These are phyloP conservation scores for Fusarium liriodendri DNA, from an alignment of 2,329 filamentous ascomycete species.

Conservation along the genomic window DNA sequence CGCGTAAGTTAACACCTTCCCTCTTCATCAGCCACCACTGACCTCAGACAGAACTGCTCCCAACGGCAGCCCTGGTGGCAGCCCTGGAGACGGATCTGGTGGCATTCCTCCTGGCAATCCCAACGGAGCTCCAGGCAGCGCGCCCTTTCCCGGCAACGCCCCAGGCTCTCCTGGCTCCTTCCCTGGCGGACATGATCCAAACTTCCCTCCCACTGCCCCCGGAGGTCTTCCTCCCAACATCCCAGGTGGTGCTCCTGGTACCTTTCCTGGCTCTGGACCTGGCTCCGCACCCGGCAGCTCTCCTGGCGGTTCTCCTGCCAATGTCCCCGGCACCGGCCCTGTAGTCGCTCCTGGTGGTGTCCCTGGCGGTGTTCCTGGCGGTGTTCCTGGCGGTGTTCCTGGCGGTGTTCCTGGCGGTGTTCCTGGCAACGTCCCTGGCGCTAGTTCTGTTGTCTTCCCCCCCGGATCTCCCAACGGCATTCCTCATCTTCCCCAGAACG, in stretches of 20 bases:
- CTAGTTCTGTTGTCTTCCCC: constrained; percentile 6
- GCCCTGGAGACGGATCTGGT: constrained; percentile 17
- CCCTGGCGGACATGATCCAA: constrained; percentile 21
- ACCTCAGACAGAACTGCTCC: constrained; percentile 23
- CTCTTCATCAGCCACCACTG: constrained; percentile 9
- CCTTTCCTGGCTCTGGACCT: constrained; percentile 4
- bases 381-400: too few species aligned
- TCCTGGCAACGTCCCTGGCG: not conserved
- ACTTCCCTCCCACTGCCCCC: constrained; percentile 19
- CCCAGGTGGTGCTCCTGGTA: constrained; percentile 18
- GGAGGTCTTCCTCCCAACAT: constrained; percentile 20
- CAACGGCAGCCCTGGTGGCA: constrained; percentile 17
- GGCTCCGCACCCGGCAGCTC: constrained; percentile 11
- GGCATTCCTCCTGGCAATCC: constrained; percentile 24
- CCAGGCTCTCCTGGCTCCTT: constrained; percentile 31
- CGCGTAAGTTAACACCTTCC: constrained; percentile 43
- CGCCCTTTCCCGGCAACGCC: constrained; percentile 17
- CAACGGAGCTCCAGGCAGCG: constrained; percentile 24
- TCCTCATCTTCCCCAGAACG: constrained; percentile 1
- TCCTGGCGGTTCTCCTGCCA: constrained; percentile 10
- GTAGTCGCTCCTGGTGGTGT: constrained; percentile 18
- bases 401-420: constrained; percentile 1
- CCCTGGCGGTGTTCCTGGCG: constrained; percentile 17
- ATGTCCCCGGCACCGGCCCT: constrained; percentile 27
- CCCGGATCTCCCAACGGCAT: not conserved